These are phyloP conservation scores for Sporothrix pallida DNA, from an alignment of 2,329 filamentous ascomycete genomes.

Conservation along the genomic window DNA sequence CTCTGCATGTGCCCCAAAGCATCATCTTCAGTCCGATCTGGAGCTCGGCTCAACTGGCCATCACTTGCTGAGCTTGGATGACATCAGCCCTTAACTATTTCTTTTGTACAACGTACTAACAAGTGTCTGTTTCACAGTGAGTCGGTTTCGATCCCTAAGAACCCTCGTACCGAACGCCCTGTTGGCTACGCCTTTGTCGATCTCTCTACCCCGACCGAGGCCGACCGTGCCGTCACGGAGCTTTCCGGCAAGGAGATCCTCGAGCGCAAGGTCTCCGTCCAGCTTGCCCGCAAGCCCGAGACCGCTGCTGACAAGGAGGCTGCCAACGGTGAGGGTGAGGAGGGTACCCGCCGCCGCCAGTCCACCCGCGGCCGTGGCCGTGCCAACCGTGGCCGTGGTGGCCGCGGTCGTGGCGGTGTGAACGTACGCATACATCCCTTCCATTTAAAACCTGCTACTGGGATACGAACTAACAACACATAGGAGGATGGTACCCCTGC, in stretches of 20 bases:
- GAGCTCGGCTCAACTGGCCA: neutral
- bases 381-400: constrained; percentile 64
- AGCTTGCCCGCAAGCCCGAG: constrained; percentile 97
- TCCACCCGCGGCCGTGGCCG: constrained; percentile 72
- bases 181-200: constrained; percentile 99
- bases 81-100: neutral
- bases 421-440: constrained; percentile 52
- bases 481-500: constrained; percentile 51
- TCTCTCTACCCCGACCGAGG: constrained; percentile 90
- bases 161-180: constrained; percentile 96
- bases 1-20: neutral
- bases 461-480: constrained; percentile 7
- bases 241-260: constrained; percentile 97
- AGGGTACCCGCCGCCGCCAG: constrained; percentile 67
- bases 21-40: neutral
- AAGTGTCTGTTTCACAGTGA: constrained; percentile 64
- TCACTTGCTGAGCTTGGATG: neutral
- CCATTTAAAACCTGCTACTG: no score
- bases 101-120: constrained; percentile 16
- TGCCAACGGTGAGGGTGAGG: constrained; percentile 75
- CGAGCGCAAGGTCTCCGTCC: constrained; percentile 98
- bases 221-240: constrained; percentile 91
- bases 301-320: constrained; percentile 79
- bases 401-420: constrained; percentile 72
- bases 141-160: constrained; percentile 98